phyloP scores from a whole-genome alignment of 768 basidiomycete species.

The Boletus rubroflammeus region DNA sequence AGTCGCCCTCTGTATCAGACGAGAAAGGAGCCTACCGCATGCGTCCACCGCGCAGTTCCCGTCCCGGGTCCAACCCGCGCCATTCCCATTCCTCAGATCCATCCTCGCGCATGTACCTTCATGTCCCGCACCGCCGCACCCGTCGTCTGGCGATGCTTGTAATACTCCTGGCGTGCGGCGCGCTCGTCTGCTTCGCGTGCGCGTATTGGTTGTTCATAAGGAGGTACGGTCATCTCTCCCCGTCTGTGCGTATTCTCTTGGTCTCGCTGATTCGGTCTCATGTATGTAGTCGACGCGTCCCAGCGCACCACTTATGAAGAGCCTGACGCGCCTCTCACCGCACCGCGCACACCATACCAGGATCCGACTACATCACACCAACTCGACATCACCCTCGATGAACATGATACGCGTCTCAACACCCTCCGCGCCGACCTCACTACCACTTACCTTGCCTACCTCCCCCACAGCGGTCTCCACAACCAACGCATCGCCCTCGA shows the following conservation, averaged over 20 bases:
- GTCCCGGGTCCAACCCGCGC: slow-evolving; percentile 18
- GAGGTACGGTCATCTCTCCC: slow-evolving; percentile 46
- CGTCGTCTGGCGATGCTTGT: slow-evolving; percentile 43
- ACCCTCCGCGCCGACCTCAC: slow-evolving; percentile 17
- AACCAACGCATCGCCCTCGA: slow-evolving; percentile 86
- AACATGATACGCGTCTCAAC: slow-evolving; percentile 6
- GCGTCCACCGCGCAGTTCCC: slow-evolving; percentile 39
- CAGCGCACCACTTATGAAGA: slow-evolving; percentile 7
- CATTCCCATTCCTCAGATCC: slow-evolving; percentile 15
- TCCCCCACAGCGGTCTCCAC: slow-evolving; percentile 83
- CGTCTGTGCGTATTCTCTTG: slow-evolving; percentile 12
- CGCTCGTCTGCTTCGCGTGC: slow-evolving; percentile 50
- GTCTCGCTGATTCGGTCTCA: slow-evolving; percentile 17
- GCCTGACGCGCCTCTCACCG: not conserved
- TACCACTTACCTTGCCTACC: slow-evolving; percentile 61
- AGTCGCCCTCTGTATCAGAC: slow-evolving; percentile 61
- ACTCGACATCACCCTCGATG: slow-evolving; percentile 24
- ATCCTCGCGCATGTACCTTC: slow-evolving; percentile 1
- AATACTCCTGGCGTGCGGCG: slow-evolving; percentile 44
- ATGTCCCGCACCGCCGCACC: slow-evolving; percentile 25
- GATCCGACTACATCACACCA: not conserved
- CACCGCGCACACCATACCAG: not conserved
- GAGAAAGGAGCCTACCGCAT: slow-evolving; percentile 68
- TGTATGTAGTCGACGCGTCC: slow-evolving; percentile 13
- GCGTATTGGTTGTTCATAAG: slow-evolving; percentile 65